Conservation (phyloP, 495 filamentous ascomycete species). For the Bryoglossum gracile region DNA sequence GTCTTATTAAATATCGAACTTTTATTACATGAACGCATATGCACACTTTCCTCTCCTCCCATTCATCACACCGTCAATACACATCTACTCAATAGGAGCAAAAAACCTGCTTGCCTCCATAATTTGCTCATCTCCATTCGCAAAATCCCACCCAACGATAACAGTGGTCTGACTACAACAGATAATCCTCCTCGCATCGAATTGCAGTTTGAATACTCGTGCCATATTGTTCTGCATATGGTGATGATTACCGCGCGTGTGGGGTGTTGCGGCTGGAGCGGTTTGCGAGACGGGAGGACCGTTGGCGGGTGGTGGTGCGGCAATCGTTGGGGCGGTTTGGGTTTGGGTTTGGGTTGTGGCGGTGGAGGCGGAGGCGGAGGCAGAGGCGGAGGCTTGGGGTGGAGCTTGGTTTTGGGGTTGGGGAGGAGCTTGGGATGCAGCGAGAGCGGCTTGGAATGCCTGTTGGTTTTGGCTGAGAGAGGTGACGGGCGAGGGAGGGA, state of each 20-base stretch:
- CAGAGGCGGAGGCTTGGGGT: conserved; percentile 12
- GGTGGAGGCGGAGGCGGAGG: conserved; percentile 14
- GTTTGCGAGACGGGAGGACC: conserved; percentile 19
- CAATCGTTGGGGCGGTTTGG: not conserved
- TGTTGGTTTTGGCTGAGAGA: not conserved
- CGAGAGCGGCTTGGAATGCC: not conserved
- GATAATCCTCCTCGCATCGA: conserved; percentile 88
- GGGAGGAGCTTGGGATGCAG: not conserved
- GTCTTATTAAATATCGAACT: no score
- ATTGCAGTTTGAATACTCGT: conserved; percentile 96
- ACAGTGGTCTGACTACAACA: conserved; percentile 84
- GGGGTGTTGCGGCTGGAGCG: conserved; percentile 1
- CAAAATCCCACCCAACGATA: conserved; percentile 98
- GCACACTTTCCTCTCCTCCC: no score
- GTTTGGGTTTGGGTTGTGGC: not conserved
- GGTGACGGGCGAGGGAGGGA: no score
- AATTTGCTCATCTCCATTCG: conserved; percentile 77
- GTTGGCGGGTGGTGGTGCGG: conserved; percentile 5
- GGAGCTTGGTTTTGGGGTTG: not conserved
- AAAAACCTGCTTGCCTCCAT: conserved; percentile 79
- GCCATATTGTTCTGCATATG: conserved; percentile 37
- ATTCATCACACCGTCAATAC: no score
- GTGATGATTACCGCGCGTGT: conserved; percentile 17
- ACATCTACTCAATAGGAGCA: conserved; percentile 36
- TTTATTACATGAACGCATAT: no score